Evolutionary conservation across 1,139 yeast species (phyloP).

Genomic region (Taphrina populina): DNA sequence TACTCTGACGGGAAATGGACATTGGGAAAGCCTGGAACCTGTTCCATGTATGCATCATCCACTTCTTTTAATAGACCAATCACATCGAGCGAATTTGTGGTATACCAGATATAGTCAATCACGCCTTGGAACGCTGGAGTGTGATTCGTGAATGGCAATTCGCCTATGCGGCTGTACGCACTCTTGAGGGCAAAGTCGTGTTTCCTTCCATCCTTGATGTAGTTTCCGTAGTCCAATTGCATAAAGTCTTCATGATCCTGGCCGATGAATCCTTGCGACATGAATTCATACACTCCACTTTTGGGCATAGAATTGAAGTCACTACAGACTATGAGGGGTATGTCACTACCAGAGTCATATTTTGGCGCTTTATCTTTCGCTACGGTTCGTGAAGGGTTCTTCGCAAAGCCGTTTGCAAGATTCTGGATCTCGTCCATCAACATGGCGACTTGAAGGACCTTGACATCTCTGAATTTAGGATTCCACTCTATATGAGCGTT

Average conservation of each 20-base stretch:
- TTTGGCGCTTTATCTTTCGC: conserved; percentile 43
- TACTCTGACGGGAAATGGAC: conserved; percentile 66
- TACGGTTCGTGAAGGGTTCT: conserved; percentile 35
- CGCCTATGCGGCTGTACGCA: conserved; percentile 71
- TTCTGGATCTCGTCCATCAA: conserved; percentile 81
- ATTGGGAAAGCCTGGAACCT: conserved; percentile 88
- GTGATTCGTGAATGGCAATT: conserved; percentile 88
- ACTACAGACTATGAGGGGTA: conserved; percentile 83
- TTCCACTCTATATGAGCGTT: conserved; percentile 99
- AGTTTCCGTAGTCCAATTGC: conserved; percentile 86
- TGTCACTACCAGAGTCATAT: conserved; percentile 58
- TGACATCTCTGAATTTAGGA: conserved; percentile 93
- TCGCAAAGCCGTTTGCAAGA: conserved; percentile 49
- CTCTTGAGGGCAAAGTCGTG: conserved; percentile 81
- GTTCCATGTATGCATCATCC: conserved; percentile 71
- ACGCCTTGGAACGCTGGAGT: conserved; percentile 91
- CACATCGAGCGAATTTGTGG: conserved; percentile 73
- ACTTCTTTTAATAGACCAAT: conserved; percentile 82
- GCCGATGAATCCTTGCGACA: conserved; percentile 70
- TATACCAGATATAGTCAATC: conserved; percentile 94
- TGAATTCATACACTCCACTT: conserved; percentile 88
- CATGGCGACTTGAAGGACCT: conserved; percentile 91
- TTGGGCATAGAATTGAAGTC: conserved; percentile 87
- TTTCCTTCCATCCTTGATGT: conserved; percentile 82
- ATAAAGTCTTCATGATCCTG: conserved; percentile 74